Conservation (phyloP, 495 filamentous ascomycete species). For the Annulohypoxylon maeteangense region DNA sequence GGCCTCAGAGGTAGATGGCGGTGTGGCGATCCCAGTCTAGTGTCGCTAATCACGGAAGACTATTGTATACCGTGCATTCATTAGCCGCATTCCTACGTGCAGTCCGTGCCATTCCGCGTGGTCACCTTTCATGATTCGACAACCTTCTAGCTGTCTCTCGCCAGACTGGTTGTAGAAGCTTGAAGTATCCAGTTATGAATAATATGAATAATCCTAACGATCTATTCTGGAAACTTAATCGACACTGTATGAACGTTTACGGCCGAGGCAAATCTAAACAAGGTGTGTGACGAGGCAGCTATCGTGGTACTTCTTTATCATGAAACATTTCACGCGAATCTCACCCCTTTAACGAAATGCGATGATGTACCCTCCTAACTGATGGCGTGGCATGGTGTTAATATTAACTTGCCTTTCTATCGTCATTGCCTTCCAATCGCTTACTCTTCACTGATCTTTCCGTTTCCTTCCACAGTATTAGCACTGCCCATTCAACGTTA, state of each 20-base stretch:
- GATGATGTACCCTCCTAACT: constrained; percentile 32
- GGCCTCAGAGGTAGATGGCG: constrained; percentile 40
- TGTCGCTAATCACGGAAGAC: constrained; percentile 24
- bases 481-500: constrained; percentile 21
- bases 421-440: constrained; percentile 39
- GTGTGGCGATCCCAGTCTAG: constrained; percentile 46
- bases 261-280: constrained; percentile 34
- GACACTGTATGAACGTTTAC: constrained; percentile 34
- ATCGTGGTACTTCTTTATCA: constrained; percentile 27
- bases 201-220: constrained; percentile 14
- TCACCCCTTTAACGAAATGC: neutral
- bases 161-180: neutral
- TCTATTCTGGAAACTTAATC: neutral
- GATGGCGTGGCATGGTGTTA: constrained; percentile 31
- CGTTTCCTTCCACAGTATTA: constrained; percentile 9
- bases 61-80: constrained; percentile 45
- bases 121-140: constrained; percentile 34
- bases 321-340: constrained; percentile 3
- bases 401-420: constrained; percentile 26
- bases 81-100: constrained; percentile 38
- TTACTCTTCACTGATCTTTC: constrained; percentile 20
- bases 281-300: constrained; percentile 9
- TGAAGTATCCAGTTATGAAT: constrained; percentile 1
- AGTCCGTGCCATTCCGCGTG: constrained; percentile 44
- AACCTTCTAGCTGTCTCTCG: constrained; percentile 22